Base-by-base conservation (phyloP, 2,329 filamentous ascomycete species). In the Cephalotrichum gorgonifer region DNA sequence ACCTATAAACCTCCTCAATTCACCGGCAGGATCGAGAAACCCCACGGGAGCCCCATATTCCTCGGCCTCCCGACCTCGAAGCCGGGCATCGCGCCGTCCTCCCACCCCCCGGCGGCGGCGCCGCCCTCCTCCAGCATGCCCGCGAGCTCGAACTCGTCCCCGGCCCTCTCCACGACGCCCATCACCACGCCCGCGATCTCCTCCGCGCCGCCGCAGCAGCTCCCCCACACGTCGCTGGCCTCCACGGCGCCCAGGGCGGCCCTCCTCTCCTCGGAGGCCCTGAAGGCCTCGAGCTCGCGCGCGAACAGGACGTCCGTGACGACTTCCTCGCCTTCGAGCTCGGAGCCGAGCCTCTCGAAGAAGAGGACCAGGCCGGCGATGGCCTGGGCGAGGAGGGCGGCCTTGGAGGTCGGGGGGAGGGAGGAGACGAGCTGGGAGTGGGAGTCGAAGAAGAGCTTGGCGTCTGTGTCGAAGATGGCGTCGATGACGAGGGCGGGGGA, bases 21-120 rank as follows among this genome's bases (percentile, higher is more conserved):
- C 45, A 68, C 27, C 1, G 61, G 56, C 59, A 68, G 60, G 48
- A 68, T 65, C 11, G 58, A 61, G 49, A 68, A 65, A 1, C 64
- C 64, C 56, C 64, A 61, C 1, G 64, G 64, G 50, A 64, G 41
- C 1, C 65, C 65, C 56, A 66, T 66, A 33, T 64, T 64, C 51
- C 62, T 58, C 43, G 60, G 59, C 43, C 42, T 50, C 30, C 41
- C 48, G 20, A 50, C 25, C 26, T 44, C 43, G 20, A 26, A 45
- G 23, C 39, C 28, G 4, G 35, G n/a, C 27, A 30, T 6, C 7
- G 17, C 47, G 4, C 27, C 39, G 11, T 28, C 23, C 35, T 35
- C 47, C 6, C 35, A n/a, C n/a, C n/a, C n/a, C 5, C 22, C 22
- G 2, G 27, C 46, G n/a, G 25, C 22, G 23, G 39, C 49, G 23